A percentile compares a stretch with the other conserved stretches of the same genome.
Evolutionary conservation across 768 basidiomycete genomes (phyloP).

Genomic region (Lentinula guzmanii): DNA sequence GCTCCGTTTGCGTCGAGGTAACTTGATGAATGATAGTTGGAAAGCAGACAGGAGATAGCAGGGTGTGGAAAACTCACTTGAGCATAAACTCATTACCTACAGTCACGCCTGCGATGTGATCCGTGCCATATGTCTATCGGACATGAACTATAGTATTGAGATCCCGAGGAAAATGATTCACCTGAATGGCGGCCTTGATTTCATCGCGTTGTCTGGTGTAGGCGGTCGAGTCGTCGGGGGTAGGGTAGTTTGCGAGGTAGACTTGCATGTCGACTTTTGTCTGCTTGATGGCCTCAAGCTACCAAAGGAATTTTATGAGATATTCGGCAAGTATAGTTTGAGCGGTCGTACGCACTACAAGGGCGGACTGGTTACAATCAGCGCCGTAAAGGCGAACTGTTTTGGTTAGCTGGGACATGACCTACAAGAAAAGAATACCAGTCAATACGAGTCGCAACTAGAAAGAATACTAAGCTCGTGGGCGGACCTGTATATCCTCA

Average conservation of each 20-base stretch:
- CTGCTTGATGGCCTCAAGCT: conserved; percentile 84
- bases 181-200: conserved; percentile 60
- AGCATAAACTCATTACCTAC: conserved; percentile 93
- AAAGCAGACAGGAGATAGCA: background rate
- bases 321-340: background rate
- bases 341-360: conserved; percentile 46
- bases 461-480: background rate
- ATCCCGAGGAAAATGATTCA: background rate
- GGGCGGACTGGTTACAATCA: conserved; percentile 77
- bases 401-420: conserved; percentile 84
- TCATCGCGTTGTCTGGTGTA: conserved; percentile 67
- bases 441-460: conserved; percentile 9
- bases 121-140: conserved; percentile 57
- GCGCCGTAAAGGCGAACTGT: conserved; percentile 82
- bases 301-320: background rate
- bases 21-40: conserved; percentile 26
- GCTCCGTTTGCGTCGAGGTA: conserved; percentile 49
- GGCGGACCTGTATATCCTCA: conserved; percentile 60
- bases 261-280: conserved; percentile 87
- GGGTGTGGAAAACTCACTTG: conserved; percentile 38
- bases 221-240: conserved; percentile 57
- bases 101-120: conserved; percentile 72
- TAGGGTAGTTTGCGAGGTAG: conserved; percentile 66
- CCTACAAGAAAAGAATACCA: conserved; percentile 26
- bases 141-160: background rate